Percentiles rank a stretch among this genome's conserved stretches.
Conservation (phyloP, 2,329 filamentous ascomycete genomes). For the Venturia effusa region DNA sequence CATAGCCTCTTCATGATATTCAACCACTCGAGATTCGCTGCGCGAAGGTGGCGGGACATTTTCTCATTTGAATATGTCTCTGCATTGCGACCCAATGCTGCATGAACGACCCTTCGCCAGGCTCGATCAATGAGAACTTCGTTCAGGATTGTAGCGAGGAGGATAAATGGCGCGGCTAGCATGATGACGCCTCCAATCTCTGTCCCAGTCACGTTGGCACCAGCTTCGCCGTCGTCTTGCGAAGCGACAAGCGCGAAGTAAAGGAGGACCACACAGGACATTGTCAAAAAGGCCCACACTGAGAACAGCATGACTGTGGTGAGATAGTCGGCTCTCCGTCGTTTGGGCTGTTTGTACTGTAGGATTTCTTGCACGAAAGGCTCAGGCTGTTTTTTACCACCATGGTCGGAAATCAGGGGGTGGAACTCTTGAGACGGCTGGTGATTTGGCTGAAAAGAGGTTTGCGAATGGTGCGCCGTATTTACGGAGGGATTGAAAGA, state of each 20-base stretch:
- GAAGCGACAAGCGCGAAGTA: neutral
- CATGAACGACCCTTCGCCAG: slow-evolving; percentile 2
- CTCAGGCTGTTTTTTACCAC: neutral
- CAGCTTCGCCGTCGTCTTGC: neutral
- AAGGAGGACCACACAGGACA: neutral
- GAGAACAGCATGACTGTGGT: neutral
- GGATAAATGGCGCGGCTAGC: neutral
- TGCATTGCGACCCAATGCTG: neutral
- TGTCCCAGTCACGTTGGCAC: neutral
- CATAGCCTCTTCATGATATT: slow-evolving; percentile 3
- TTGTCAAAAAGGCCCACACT: neutral
- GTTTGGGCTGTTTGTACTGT: neutral
- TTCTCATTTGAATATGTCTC: neutral
- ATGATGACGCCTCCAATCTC: neutral
- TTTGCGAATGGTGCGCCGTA: neutral
- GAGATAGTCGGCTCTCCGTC: neutral
- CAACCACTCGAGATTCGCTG: slow-evolving; percentile 3
- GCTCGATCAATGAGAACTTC: neutral
- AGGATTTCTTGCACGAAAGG: neutral
- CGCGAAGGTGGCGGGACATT: neutral
- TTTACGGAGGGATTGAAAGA: slow-evolving; percentile 2
- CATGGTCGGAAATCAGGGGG: neutral
- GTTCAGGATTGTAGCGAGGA: neutral
- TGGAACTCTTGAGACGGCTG: neutral
- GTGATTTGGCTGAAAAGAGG: neutral